Conservation (phyloP, 2,329 filamentous ascomycete species). For the Hyphodiscus sp. region DNA sequence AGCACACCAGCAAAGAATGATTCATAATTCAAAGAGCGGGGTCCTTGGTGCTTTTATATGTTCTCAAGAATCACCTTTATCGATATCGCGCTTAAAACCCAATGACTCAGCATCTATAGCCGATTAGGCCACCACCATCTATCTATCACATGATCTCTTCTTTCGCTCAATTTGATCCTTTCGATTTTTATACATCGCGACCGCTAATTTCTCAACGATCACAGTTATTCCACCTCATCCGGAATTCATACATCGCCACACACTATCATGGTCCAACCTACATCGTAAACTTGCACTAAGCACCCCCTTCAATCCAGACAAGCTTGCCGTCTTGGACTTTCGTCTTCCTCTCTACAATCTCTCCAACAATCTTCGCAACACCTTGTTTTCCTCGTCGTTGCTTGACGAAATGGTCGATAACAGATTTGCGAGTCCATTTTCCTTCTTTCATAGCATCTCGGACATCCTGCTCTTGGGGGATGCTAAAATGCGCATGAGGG, state of each 20-base stretch:
- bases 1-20: conserved; percentile 13
- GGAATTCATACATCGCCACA: background rate
- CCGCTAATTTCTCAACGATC: conserved; percentile 12
- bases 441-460: conserved; percentile 37
- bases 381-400: conserved; percentile 60
- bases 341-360: conserved; percentile 62
- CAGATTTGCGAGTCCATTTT: conserved; percentile 43
- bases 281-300: conserved; percentile 3
- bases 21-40: conserved; percentile 12
- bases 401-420: conserved; percentile 56
- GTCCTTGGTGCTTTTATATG: conserved; percentile 21
- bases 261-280: conserved; percentile 15
- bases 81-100: conserved; percentile 17
- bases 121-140: conserved; percentile 7
- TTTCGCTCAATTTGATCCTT: conserved; percentile 7
- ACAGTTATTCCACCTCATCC: background rate
- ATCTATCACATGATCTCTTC: conserved; percentile 22
- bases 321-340: conserved; percentile 35
- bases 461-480: conserved; percentile 66
- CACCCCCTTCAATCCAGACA: conserved; percentile 17
- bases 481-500: conserved; percentile 56
- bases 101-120: conserved; percentile 22
- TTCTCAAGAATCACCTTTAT: conserved; percentile 9
- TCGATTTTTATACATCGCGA: conserved; percentile 13
- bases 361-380: conserved; percentile 58